Evolutionary conservation across 371 early-diverging fungal species (phyloP).

Genomic region (Apophysomyces variabilis): DNA sequence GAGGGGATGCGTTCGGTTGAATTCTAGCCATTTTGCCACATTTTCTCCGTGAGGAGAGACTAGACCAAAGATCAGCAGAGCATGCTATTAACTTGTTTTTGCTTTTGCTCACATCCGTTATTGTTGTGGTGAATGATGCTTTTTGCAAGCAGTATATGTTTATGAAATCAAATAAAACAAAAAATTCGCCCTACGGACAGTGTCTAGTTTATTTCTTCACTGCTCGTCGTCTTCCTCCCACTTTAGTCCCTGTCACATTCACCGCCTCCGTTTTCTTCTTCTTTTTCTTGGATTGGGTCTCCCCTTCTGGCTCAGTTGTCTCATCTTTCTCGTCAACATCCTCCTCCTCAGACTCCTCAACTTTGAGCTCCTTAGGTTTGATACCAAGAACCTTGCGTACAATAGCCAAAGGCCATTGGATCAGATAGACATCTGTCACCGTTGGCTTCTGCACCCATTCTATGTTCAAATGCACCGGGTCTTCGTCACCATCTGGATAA

Average conservation of each 20-base stretch:
- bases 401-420: constrained; percentile 31
- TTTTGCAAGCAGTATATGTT: too few relatives aligned
- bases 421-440: constrained; percentile 27
- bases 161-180: constrained; percentile 4
- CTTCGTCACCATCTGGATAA: constrained; percentile 36
- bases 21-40: too few relatives aligned
- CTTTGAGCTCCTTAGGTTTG: neutral
- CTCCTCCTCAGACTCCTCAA: constrained; percentile 18
- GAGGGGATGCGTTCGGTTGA: too few relatives aligned
- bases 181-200: neutral
- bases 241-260: constrained; percentile 37
- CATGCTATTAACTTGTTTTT: too few relatives aligned
- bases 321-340: constrained; percentile 13
- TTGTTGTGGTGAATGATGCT: too few relatives aligned
- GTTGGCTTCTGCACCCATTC: constrained; percentile 40
- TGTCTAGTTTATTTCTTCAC: constrained; percentile 21
- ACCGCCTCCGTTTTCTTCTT: constrained; percentile 30
- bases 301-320: neutral
- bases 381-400: constrained; percentile 27
- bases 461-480: constrained; percentile 42
- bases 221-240: constrained; percentile 49
- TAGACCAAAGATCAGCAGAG: too few relatives aligned
- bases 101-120: too few relatives aligned
- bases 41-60: too few relatives aligned
- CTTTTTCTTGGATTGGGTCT: constrained; percentile 18